phyloP scores from a whole-genome alignment of 2,329 filamentous ascomycete genomes.

The Pseudogymnoascus sp. region DNA sequence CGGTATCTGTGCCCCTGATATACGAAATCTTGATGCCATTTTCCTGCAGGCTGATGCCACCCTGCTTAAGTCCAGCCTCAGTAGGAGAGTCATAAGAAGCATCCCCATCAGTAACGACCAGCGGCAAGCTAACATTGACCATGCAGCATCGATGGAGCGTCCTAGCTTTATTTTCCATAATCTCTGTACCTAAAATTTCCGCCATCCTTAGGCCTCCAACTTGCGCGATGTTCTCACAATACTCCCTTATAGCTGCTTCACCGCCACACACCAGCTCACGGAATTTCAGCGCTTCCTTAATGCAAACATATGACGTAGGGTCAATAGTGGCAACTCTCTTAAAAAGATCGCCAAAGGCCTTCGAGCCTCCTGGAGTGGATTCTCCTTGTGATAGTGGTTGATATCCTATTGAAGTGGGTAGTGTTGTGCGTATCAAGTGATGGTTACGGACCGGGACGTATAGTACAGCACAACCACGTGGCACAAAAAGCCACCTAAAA shows the following conservation, averaged over 20 bases:
- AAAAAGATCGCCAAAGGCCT: background rate
- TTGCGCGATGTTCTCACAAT: slow-evolving; percentile 54
- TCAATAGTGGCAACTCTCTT: slow-evolving; percentile 57
- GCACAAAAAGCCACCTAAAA: background rate
- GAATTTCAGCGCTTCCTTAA: slow-evolving; percentile 66
- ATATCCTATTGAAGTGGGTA: background rate
- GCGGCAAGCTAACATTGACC: slow-evolving; percentile 65
- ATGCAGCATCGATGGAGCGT: slow-evolving; percentile 61
- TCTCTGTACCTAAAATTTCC: slow-evolving; percentile 55
- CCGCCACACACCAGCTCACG: slow-evolving; percentile 61
- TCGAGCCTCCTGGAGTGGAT: background rate
- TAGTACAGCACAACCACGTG: background rate
- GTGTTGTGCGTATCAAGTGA: background rate
- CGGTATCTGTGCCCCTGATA: background rate
- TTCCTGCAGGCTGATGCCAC: background rate
- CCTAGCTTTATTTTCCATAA: slow-evolving; percentile 57
- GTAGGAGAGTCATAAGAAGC: background rate
- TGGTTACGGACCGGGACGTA: background rate
- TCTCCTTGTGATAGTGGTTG: slow-evolving; percentile 38
- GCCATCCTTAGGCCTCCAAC: slow-evolving; percentile 55
- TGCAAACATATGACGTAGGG: slow-evolving; percentile 60
- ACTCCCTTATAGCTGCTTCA: slow-evolving; percentile 59
- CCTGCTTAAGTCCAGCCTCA: background rate
- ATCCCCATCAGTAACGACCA: slow-evolving; percentile 30
- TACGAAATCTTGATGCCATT: background rate